Evolutionary conservation across 805 yeast genomes (phyloP).

Genomic region (Yueomyces sp.): DNA sequence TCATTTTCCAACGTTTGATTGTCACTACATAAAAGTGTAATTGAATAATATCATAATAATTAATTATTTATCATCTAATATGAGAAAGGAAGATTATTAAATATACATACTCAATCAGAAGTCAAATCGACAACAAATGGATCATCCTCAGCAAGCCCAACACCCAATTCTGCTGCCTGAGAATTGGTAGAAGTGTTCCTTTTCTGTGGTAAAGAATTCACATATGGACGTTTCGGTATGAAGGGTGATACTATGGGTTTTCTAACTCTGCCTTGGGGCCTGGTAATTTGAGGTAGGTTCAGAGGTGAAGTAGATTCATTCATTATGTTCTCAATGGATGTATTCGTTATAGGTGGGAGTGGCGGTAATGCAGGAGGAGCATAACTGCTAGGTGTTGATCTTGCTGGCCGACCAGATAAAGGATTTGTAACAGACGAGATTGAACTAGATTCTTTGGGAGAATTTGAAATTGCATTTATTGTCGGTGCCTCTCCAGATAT

Average conservation of each 20-base stretch:
- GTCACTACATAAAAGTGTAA: background rate
- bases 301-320: background rate
- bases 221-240: constrained; percentile 20
- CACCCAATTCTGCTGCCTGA: background rate
- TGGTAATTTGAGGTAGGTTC: background rate
- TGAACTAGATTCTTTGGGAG: background rate
- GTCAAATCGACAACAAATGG: constrained; percentile 16
- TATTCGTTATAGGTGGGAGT: background rate
- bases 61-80: no score
- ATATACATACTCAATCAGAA: constrained; percentile 2
- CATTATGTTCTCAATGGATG: background rate
- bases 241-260: constrained; percentile 17
- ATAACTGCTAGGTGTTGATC: constrained; percentile 1
- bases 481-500: constrained; percentile 1
- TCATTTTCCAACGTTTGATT: background rate
- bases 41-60: background rate
- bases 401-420: background rate
- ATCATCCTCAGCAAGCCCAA: background rate
- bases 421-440: background rate
- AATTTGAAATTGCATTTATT: background rate
- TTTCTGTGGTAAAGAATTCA: constrained; percentile 17
- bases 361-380: background rate
- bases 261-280: background rate
- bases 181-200: constrained; percentile 4
- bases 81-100: no score